A percentile compares a stretch with the other conserved stretches of the same genome.
These are phyloP conservation scores for Gossypium laxum DNA, from an alignment of 441 rosid genomes.

Conservation along the genomic window DNA sequence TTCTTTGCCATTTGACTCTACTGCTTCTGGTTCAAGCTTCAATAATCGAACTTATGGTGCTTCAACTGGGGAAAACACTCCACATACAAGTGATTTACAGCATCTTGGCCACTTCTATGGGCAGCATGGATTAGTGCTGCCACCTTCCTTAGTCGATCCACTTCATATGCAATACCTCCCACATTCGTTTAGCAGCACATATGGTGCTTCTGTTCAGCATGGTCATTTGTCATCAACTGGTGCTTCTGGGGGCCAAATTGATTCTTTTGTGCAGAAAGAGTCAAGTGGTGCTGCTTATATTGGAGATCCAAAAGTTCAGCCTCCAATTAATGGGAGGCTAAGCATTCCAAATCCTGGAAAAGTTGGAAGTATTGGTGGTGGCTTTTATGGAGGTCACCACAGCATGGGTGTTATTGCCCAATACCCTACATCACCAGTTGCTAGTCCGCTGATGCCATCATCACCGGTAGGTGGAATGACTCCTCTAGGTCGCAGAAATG, in stretches of 20 bases:
- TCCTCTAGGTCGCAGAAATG: constrained; percentile 41
- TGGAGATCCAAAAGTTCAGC: constrained; percentile 37
- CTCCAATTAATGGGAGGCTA: constrained; percentile 34
- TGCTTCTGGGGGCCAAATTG: constrained; percentile 24
- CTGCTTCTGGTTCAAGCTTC: constrained; percentile 37
- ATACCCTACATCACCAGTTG: constrained; percentile 46
- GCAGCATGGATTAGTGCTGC: constrained; percentile 35
- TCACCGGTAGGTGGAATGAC: constrained; percentile 48
- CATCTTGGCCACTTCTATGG: constrained; percentile 38
- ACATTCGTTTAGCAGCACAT: constrained; percentile 39
- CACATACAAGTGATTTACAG: constrained; percentile 27
- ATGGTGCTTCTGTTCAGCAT: constrained; percentile 36
- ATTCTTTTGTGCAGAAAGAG: constrained; percentile 38
- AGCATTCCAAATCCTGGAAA: constrained; percentile 41
- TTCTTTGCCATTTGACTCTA: constrained; percentile 41
- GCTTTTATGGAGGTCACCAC: constrained; percentile 40
- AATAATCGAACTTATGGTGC: constrained; percentile 34
- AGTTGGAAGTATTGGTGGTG: constrained; percentile 28
- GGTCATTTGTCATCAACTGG: constrained; percentile 22
- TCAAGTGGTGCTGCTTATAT: constrained; percentile 28
- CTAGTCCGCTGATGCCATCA: constrained; percentile 53
- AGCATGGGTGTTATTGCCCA: constrained; percentile 46
- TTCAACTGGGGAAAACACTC: constrained; percentile 30
- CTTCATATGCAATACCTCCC: constrained; percentile 47
- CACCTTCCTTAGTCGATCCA: constrained; percentile 42